A percentile compares a stretch with the other conserved stretches of the same genome.
Evolutionary conservation across 257 asterid genomes (phyloP).

Genomic region (Nicotiana benthamiana): DNA sequence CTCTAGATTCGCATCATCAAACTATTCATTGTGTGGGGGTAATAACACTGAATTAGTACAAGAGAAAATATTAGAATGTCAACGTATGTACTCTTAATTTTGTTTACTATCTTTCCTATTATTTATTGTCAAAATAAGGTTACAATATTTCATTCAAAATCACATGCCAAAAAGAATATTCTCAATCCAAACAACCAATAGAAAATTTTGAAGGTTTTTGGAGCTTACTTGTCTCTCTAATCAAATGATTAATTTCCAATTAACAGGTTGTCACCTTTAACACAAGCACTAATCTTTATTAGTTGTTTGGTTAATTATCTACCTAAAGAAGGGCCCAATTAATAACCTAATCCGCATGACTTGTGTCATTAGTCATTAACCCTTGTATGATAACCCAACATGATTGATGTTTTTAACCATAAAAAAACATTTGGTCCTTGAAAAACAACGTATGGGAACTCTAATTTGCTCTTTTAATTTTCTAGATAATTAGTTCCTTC

Average conservation of each 20-base stretch:
- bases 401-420: neutral
- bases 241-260: constrained; percentile 5
- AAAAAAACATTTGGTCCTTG: neutral
- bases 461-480: neutral
- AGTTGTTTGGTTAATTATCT: neutral
- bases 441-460: neutral
- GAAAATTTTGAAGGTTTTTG: neutral
- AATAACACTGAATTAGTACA: neutral
- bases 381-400: neutral
- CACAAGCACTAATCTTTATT: neutral
- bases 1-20: neutral
- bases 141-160: neutral
- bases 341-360: constrained; percentile 1
- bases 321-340: neutral
- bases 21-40: neutral
- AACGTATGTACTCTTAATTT: neutral
- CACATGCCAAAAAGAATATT: neutral
- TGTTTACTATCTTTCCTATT: neutral
- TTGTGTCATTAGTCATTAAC: neutral
- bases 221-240: neutral
- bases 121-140: neutral
- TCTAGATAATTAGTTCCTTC: neutral
- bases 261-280: constrained; percentile 8
- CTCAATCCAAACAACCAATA: neutral
- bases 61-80: neutral